Evolutionary conservation across 257 asterid genomes (phyloP), one percentile per base, ranked within the genome.

Genomic region (Nyctanthes arbortristis): DNA sequence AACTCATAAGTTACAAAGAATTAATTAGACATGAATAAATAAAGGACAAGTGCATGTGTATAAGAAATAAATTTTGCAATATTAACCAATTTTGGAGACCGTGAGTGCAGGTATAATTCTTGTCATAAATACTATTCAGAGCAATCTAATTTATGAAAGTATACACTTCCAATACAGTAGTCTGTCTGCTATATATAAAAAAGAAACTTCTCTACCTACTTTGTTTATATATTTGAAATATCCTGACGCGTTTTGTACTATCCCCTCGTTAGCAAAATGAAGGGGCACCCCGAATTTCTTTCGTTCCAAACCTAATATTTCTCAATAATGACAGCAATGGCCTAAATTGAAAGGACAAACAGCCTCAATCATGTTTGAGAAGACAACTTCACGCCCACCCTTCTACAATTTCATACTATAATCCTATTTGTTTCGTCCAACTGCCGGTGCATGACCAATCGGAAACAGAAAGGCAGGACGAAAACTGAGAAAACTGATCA

Each of bases 321-420:
- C 79, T 75, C 76, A 74, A 72, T 52, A 71, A 78, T 73, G 81
- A 78, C 80, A 71, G 73, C 75, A 69, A 75, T 69, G 80, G 73
- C 84, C 86, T 68, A 71, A 75, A 71, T 56, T 66, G 43, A 66
- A 73, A 56, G 20, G 75, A 80, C 71, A 67, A 82, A 65, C 59
- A 78, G 77, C 82, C 81, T 71, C 74, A 79, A 61, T 61, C 54
- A 67, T 85, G 74, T 77, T 81, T 75, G 73, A 80, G 80, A 83
- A 67, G 78, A 76, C 73, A 69, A 40, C 57, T 62, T 64, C 72
- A 62, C 73, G 66, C 52, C 79, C 81, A 78, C 70, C 78, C 76
- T 59, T 74, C 79, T 45, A 76, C 75, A 49, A 67, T 75, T 73
- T 20, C 69, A 68, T 66, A 74, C 39, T 73, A 82, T 76, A 78